Evolutionary conservation across 306 rosid species (phyloP), one percentile per base, ranked within the genome.

Genomic region (Sicyos baderoa): DNA sequence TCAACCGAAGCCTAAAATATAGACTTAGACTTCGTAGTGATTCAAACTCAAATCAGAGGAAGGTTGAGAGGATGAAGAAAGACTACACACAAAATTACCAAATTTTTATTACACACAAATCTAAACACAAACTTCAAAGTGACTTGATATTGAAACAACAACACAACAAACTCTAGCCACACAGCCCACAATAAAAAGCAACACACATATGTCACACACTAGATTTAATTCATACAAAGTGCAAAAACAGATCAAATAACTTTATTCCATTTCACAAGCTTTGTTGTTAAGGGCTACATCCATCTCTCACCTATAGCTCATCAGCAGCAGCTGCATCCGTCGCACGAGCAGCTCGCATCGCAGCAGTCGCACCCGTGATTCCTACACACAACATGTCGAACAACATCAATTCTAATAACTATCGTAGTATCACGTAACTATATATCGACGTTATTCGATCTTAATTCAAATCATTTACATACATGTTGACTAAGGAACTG

Each of bases 151-250:
- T 53, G 16, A 14, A 56, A 56, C 35, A 56, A 23, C 42, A 58
- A 58, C 12, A 18, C 44, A 58, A 18, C 44, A 58, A 42, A 42
- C 12, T 3, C 44, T 7, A 6, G 10, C 45, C 11, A 9, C 42
- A 25, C 37, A 27, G 19, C 65, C 50, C 68, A 62, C 48, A 61
- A 61, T 49, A 37, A 62, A 37, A 62, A 62, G 68, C 68, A n/a
- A 0, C 40, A 8, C 50, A 37, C 4, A 37, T 6, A 29, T 59
- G 2, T 1, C 37, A 32, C 66, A 57, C 48, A 37, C 68, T 62
- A 17, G 13, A 54, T 1, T 25, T 25, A 1, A 25, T 57, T 57
- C 47, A 59, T 14, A 7, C 66, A 59, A 16, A 29, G 21, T 7
- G 22, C 42, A 29, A 58, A 53, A 52, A 2, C 8, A 15, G 17